These are phyloP conservation scores for Mycosarcoma maydis DNA, from an alignment of 1,284 basidiomycete species.

Conservation along the genomic window DNA sequence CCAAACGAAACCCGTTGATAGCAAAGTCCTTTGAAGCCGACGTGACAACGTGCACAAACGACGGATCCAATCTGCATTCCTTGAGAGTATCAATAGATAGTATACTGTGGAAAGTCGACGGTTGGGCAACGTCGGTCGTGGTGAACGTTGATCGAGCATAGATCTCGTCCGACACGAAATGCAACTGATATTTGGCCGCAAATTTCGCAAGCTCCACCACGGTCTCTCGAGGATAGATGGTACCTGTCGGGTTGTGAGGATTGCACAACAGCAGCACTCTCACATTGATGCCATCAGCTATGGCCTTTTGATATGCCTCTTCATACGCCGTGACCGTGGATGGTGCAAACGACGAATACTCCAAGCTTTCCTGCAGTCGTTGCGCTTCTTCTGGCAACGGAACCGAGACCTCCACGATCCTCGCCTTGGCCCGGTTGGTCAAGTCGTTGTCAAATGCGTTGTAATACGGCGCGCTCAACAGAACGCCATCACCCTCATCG, in stretches of 20 bases:
- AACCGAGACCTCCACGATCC: slow-evolving; percentile 30
- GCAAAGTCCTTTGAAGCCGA: slow-evolving; percentile 57
- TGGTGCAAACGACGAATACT: slow-evolving; percentile 9
- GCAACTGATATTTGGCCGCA: slow-evolving; percentile 48
- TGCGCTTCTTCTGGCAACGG: slow-evolving; percentile 11
- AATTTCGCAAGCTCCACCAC: slow-evolving; percentile 45
- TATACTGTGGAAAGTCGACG: slow-evolving; percentile 44
- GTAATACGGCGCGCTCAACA: slow-evolving; percentile 52
- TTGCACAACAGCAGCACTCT: slow-evolving; percentile 53
- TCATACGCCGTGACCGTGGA: slow-evolving; percentile 43
- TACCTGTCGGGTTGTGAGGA: slow-evolving; percentile 57
- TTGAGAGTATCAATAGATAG: slow-evolving; percentile 41
- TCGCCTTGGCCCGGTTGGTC: slow-evolving; percentile 28
- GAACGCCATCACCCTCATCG: slow-evolving; percentile 48
- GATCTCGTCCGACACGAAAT: slow-evolving; percentile 60
- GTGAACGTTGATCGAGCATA: slow-evolving; percentile 51
- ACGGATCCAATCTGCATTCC: slow-evolving; percentile 38
- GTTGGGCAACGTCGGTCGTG: slow-evolving; percentile 14
- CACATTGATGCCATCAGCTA: slow-evolving; percentile 21
- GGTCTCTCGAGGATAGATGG: slow-evolving; percentile 48
- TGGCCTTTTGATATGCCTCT: slow-evolving; percentile 27
- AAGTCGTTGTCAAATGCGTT: slow-evolving; percentile 57
- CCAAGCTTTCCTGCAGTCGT: background rate
- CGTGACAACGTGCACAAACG: slow-evolving; percentile 49
- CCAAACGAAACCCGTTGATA: slow-evolving; percentile 57